These are phyloP conservation scores for Melocanna baccifera DNA, from an alignment of 176 grass and related monocot genomes.

Conservation along the genomic window DNA sequence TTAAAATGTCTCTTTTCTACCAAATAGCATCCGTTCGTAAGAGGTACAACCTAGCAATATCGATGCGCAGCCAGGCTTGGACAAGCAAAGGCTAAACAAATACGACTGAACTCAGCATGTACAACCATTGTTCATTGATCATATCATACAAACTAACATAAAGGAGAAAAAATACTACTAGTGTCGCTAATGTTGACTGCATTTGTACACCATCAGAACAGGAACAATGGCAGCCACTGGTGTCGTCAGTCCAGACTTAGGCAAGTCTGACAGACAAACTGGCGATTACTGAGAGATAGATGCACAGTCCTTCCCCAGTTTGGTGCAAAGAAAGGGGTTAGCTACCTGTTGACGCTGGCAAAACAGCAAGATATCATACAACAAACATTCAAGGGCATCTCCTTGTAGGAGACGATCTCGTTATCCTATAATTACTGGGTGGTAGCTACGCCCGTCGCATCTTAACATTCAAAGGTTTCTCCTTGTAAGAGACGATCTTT, in stretches of 20 bases:
- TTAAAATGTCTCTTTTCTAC: neutral
- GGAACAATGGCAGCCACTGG: neutral
- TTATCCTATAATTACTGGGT: neutral
- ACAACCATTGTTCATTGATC: neutral
- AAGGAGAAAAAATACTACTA: neutral
- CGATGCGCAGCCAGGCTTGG: neutral
- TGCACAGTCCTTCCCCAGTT: neutral
- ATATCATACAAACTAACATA: neutral
- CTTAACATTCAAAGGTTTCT: conserved; percentile 56
- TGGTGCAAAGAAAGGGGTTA: neutral
- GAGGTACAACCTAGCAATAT: neutral
- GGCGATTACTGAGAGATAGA: neutral
- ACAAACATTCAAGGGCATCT: neutral
- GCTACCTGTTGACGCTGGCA: neutral
- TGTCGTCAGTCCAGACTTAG: neutral
- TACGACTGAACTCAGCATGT: neutral
- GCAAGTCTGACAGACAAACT: neutral
- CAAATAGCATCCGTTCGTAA: neutral
- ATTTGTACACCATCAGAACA: neutral
- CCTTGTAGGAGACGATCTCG: neutral
- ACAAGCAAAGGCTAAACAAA: neutral
- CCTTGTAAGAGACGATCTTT: conserved; percentile 57
- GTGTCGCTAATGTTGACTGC: neutral
- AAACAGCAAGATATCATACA: conserved; percentile 14
- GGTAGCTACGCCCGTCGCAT: conserved; percentile 41